Evolutionary conservation across 352 stramenopile genomes (phyloP).

Genomic region (Globisporangium splendens): DNA sequence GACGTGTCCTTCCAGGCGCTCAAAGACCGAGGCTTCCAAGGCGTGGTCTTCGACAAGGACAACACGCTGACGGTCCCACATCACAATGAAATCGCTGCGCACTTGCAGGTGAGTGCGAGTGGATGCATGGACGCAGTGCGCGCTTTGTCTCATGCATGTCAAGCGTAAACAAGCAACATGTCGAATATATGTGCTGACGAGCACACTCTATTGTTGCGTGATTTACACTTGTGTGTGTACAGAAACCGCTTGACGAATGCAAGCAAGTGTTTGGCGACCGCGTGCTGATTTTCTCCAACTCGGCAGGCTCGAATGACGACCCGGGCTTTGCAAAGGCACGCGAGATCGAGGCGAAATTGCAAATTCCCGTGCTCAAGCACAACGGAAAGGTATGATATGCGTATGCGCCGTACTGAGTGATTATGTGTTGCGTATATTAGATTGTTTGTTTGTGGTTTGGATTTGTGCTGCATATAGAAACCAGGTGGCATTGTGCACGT

Average conservation of each 20-base stretch:
- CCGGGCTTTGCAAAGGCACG: conserved; percentile 70
- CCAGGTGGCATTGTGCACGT: conserved; percentile 88
- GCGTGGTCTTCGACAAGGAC: conserved; percentile 97
- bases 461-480: conserved; percentile 54
- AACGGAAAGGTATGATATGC: conserved; percentile 71
- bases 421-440: not conserved
- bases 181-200: too few species aligned
- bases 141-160: too few species aligned
- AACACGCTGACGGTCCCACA: conserved; percentile 96
- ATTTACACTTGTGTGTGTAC: not conserved
- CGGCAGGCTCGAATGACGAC: conserved; percentile 92
- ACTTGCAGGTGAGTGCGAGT: conserved; percentile 36
- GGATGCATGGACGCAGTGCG: not conserved
- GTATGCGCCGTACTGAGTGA: not conserved
- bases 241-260: conserved; percentile 67
- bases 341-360: conserved; percentile 75
- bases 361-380: conserved; percentile 89
- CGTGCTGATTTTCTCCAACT: conserved; percentile 96
- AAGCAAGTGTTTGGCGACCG: conserved; percentile 88
- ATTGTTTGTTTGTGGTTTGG: not conserved
- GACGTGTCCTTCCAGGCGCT: conserved; percentile 79
- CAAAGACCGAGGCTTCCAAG: conserved; percentile 83
- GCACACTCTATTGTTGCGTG: not conserved
- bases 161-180: too few species aligned
- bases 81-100: conserved; percentile 69